phyloP scores from a whole-genome alignment of 179 eudicot species.

The Pouteria campechiana region DNA sequence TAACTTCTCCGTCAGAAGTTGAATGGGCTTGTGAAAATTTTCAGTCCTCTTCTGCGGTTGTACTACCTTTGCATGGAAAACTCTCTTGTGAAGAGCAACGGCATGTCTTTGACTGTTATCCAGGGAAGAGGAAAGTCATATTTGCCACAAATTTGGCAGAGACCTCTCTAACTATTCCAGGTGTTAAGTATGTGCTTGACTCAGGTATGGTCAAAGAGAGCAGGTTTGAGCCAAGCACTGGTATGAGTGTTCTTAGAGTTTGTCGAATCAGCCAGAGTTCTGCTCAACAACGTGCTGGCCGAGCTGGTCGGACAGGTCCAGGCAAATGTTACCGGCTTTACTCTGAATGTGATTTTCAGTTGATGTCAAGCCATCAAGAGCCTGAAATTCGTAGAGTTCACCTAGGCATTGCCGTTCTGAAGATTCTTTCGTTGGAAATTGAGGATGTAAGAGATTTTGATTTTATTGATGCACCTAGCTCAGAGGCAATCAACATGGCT shows the following conservation, averaged over 20 bases:
- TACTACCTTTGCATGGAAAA: conserved; percentile 80
- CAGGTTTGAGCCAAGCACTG: conserved; percentile 70
- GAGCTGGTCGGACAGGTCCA: conserved; percentile 93
- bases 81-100: conserved; percentile 69
- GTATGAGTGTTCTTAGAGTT: conserved; percentile 80
- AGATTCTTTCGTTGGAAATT: conserved; percentile 74
- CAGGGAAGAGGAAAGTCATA: conserved; percentile 73
- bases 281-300: conserved; percentile 93
- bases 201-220: conserved; percentile 89
- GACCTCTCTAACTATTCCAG: conserved; percentile 91
- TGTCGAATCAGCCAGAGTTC: conserved; percentile 83
- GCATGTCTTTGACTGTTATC: conserved; percentile 46
- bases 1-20: conserved; percentile 83
- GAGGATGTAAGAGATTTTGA: conserved; percentile 60
- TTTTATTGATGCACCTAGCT: conserved; percentile 70
- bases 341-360: conserved; percentile 35
- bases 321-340: conserved; percentile 85
- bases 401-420: conserved; percentile 86
- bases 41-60: conserved; percentile 23
- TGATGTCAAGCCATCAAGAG: conserved; percentile 61
- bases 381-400: conserved; percentile 93
- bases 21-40: conserved; percentile 91
- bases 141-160: conserved; percentile 92
- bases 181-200: conserved; percentile 86
- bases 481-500: conserved; percentile 63